Conservation (phyloP, 1,284 basidiomycete genomes). For the Abortiporus biennis region DNA sequence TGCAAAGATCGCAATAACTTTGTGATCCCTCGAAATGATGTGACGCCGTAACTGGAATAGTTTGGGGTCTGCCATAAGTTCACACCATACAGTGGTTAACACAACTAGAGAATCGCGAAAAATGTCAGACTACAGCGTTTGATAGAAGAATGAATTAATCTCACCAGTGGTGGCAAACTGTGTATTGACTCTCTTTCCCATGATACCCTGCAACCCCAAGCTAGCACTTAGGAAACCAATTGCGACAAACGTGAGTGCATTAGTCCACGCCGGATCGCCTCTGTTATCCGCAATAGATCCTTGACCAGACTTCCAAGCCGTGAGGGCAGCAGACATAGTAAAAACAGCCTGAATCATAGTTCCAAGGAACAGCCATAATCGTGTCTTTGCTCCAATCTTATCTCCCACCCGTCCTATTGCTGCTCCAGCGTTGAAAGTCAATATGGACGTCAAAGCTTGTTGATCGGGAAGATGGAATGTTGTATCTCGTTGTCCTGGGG, state of each 20-base stretch:
- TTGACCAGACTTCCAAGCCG: slow-evolving; percentile 60
- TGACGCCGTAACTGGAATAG: slow-evolving; percentile 50
- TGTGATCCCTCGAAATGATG: slow-evolving; percentile 66
- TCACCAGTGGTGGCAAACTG: slow-evolving; percentile 74
- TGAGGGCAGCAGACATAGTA: slow-evolving; percentile 65
- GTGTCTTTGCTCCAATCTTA: slow-evolving; percentile 60
- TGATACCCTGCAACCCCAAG: slow-evolving; percentile 78
- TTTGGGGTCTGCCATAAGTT: slow-evolving; percentile 75
- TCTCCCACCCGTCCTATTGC: slow-evolving; percentile 70
- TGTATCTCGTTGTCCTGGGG: slow-evolving; percentile 38
- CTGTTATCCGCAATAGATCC: slow-evolving; percentile 45
- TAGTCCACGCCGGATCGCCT: slow-evolving; percentile 65
- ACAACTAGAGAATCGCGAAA: slow-evolving; percentile 35
- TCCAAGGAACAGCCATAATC: slow-evolving; percentile 69
- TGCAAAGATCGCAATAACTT: slow-evolving; percentile 56
- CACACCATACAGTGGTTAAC: slow-evolving; percentile 81
- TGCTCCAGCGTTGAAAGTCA: slow-evolving; percentile 70
- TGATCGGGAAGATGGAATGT: slow-evolving; percentile 73
- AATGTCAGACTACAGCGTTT: slow-evolving; percentile 2
- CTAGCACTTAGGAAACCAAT: slow-evolving; percentile 75
- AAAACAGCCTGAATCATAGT: slow-evolving; percentile 72
- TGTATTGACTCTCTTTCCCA: slow-evolving; percentile 75
- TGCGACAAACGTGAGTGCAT: slow-evolving; percentile 57
- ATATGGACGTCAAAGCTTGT: slow-evolving; percentile 74
- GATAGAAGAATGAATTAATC: slow-evolving; percentile 18